Evolutionary conservation across 2,329 filamentous ascomycete species (phyloP), one percentile per base, ranked within the genome.

Genomic region (Phaeosphaeriaceae sp.): DNA sequence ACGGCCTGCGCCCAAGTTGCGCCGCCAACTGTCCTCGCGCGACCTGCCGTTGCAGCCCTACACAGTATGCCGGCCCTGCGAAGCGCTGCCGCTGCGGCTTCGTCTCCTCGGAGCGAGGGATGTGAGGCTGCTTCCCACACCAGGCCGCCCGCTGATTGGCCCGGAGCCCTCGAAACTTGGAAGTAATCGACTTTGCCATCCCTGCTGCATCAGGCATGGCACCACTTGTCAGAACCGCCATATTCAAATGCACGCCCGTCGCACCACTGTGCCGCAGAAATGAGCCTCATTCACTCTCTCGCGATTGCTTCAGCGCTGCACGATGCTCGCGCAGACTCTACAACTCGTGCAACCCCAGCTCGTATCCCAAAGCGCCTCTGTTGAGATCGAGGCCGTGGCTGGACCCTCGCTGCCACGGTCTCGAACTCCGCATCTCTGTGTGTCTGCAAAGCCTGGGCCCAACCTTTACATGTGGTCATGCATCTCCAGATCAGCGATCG

Each of bases 231-330:
- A 51, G 15, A 51, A 13, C 33, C 21, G 48, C 45, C 11, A 22
- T 33, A 25, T 51, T 33, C 6, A 41, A 51, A 20, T 24, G 45
- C 21, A 41, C 42, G 33, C 5, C 31, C 40, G 48, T 51, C 48
- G 48, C 48, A 51, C 48, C 48, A 51, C 42, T 41, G 31, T n/a
- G 24, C 42, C 13, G 33, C 19, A 22, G 31, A 15, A 41, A 51
- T 22, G n/a, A 42, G 48, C 48, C 48, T 24, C 31, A 21, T 21
- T 22, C 7, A 15, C 7, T 20, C 42, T 21, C 20, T 31, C 31
- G 36, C 19, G n/a, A n/a, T n/a, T n/a, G n/a, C n/a, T n/a, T n/a
- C n/a, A n/a, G n/a, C n/a, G n/a, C 21, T 41, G 45, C 45, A 11
- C 42, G 21, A 45, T 45, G 42, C 19, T 21, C 19, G 19, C 21